Evolutionary conservation across 495 filamentous ascomycete genomes (phyloP), one percentile per base, ranked within the genome.

Genomic region (Penicilliopsis zonata): DNA sequence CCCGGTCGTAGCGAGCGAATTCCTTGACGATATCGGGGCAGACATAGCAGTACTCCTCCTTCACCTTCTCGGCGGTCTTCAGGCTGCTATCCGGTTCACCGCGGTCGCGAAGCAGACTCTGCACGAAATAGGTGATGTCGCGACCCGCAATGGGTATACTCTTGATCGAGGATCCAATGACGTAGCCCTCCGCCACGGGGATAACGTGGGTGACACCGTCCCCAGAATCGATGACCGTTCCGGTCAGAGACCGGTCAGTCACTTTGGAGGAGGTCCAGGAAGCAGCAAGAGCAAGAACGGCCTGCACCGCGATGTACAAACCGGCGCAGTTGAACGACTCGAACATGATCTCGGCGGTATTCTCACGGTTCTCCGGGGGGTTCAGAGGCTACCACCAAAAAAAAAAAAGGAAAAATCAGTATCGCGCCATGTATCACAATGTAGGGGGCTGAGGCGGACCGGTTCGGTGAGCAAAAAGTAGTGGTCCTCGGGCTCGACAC

Each of bases 271-370:
- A 94, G 14, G 92, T 96, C 90, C 92, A 98, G 10, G 88, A 95
- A 5, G 90, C 90, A 19, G 90, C 90, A 20, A 98, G 75, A 9
- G 90, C 90, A 31, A 98, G 78, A 13, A 98, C 90, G 9, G 90
- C 90, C 62, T 98, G 90, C 7, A 98, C 90, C 25, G 92, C 90
- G 46, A 98, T 98, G 61, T 98, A 98, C 23, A 98, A 79, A 57
- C 90, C 90, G 35, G 90, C 87, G 61, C 90, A 96, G 57, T 98
- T 98, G 68, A 96, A 98, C 12, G 88, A 94, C 51, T 98, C 90
- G 63, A 98, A 98, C 80, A 98, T 94, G 59, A 98, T 96, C 55
- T 98, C 90, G 55, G 90, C 90, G 13, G 90, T 96, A 56, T 95
- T 95, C 56, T 98, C 90, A 42, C 90, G 86, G 59, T 95, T 95